Base-by-base conservation (phyloP, 2,329 filamentous ascomycete genomes). In the Leptographium lundbergii region DNA sequence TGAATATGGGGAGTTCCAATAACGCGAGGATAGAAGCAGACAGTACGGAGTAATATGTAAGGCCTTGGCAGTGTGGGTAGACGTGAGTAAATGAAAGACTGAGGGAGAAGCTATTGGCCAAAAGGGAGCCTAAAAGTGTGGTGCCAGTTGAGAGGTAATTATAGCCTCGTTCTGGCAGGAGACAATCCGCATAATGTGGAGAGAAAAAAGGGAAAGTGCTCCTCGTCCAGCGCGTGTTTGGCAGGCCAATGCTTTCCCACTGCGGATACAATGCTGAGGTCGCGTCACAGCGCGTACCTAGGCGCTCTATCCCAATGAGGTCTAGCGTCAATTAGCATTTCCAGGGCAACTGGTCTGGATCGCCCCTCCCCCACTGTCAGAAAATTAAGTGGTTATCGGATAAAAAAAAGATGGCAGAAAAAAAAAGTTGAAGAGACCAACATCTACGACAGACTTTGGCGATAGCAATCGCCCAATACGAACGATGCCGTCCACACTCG, bases 401-500 rank as follows among this genome's bases (percentile, higher is more conserved):
- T 34, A 29, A 57, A 45, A 61, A 55, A 57, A 32, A 48, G 42
- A 51, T 17, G 53, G 29, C 13, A 55, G 24, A 51, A 56, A 54
- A 25, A 54, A 54, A 54, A 47, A 29, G n/a, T 45, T 14, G 13
- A 19, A 19, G 39, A 54, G 14, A 5, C 7, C 24, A 36, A 58
- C 13, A 29, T 56, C 48, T 19, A 19, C 34, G 9, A 13, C 42
- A 17, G 25, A 29, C 22, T 27, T 25, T 25, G n/a, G 17, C 29
- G 19, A 17, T 29, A 57, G 29, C 17, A 1, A 57, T 32, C 47
- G 17, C 17, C 6, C 29, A 5, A 22, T 47, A 24, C 19, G 47
- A 68, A 67, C 45, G 27, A 95, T 95, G 91, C 81, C 89, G 17
- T 87, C 84, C 69, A 82, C 86, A 52, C 74, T 96, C 7, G 76